Evolutionary conservation across 2,329 filamentous ascomycete species (phyloP), one percentile per base, ranked within the genome.

Genomic region (Laburnicola sp.): DNA sequence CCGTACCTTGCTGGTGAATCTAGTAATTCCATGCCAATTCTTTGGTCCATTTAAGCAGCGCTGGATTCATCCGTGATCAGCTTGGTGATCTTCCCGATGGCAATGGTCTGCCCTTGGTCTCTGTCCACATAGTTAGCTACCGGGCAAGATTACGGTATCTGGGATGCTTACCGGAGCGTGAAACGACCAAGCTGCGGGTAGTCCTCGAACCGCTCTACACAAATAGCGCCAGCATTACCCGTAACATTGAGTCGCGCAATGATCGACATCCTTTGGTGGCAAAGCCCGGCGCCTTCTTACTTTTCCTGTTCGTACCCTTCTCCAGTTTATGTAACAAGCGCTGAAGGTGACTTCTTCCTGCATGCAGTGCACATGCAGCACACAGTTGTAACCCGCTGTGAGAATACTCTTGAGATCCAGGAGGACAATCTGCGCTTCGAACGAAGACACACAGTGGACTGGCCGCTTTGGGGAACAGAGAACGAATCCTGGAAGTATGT

Each of bases 31-130:
- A 28, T 26, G 26, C 34, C 9, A 37, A 9, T 27, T n/a, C n/a
- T 30, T 34, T 9, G 2, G 16, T 41, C 25, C 48, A 45, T 38
- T 55, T 56, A 58, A 57, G 51, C 44, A 22, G 30, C 41, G 25
- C 38, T 26, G 3, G 49, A 26, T 6, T 54, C 48, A 34, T 72
- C 70, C 2, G 69, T 72, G 57, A 89, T 84, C 54, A 99, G 83
- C 82, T 92, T 97, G 53, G 91, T 97, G 74, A 99, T 95, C 84
- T 99, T 99, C 69, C 94, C 94, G 78, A 99, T 99, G 50, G 94
- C 94, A 78, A 99, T 97, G 0, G 94, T 99, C 88, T 97, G 93
- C 66, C 94, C 94, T 86, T 97, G 69, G 49, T 66, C 48, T 70
- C 57, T 62, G 45, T 58, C 23, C 48, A 22, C 16, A 30, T 34